Conservation (phyloP, 2,329 filamentous ascomycete species). For the Aspergillus texensis region DNA sequence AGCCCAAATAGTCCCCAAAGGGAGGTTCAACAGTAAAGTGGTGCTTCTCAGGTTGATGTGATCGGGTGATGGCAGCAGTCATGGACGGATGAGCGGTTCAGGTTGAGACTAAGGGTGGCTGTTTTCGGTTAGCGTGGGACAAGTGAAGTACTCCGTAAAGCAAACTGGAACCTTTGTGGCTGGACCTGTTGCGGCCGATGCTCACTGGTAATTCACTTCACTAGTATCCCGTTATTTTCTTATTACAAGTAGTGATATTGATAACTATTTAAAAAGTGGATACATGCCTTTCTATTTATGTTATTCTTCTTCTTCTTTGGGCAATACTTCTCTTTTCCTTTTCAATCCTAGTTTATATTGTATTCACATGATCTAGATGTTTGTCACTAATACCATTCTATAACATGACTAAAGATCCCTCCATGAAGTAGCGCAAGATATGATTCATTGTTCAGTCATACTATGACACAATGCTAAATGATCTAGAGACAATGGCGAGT, state of each 20-base stretch:
- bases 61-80: conserved; percentile 35
- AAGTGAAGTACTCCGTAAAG: conserved; percentile 20
- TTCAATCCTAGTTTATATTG: neutral
- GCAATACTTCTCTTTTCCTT: neutral
- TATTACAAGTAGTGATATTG: neutral
- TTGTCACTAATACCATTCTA: neutral
- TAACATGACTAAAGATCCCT: neutral
- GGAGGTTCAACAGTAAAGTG: conserved; percentile 25
- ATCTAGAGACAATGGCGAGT: neutral
- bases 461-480: neutral
- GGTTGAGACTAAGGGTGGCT: conserved; percentile 45
- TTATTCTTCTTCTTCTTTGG: neutral
- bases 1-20: conserved; percentile 31
- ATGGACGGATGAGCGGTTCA: conserved; percentile 38
- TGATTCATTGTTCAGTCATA: neutral
- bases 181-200: conserved; percentile 11
- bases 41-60: conserved; percentile 32
- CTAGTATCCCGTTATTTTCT: neutral
- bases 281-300: neutral
- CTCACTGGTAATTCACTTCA: neutral
- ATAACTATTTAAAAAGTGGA: neutral
- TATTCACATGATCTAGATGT: neutral
- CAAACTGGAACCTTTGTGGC: conserved; percentile 24
- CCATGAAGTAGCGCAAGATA: neutral
- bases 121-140: conserved; percentile 44